phyloP scores from a whole-genome alignment of 2,329 filamentous ascomycete species.

The Talaromyces sp. region DNA sequence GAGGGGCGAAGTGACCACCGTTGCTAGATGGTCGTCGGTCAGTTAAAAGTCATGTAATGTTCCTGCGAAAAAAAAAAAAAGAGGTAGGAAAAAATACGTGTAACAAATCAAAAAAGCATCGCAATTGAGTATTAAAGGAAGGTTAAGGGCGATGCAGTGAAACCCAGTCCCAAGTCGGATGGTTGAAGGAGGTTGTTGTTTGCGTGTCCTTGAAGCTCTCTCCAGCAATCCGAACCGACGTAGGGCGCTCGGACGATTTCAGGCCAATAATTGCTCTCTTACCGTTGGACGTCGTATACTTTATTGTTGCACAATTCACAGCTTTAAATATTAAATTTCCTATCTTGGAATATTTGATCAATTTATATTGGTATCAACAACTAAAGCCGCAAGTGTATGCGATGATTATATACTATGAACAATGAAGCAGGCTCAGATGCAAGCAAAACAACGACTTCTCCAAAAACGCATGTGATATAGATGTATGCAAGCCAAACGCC shows the following conservation, averaged over 20 bases:
- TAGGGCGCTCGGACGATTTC: not conserved
- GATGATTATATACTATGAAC: not conserved
- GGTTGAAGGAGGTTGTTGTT: slow-evolving; percentile 5
- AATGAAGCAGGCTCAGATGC: slow-evolving; percentile 3
- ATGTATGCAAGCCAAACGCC: slow-evolving; percentile 13
- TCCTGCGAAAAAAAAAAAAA: not conserved
- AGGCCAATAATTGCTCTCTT: not conserved
- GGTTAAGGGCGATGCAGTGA: slow-evolving; percentile 4
- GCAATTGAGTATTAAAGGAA: slow-evolving; percentile 10
- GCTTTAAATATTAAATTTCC: not conserved
- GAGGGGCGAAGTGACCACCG: slow-evolving; percentile 21
- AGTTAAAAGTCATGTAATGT: not conserved
- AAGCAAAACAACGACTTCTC: not conserved
- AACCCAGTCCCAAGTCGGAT: not conserved
- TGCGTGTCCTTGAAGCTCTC: slow-evolving; percentile 16
- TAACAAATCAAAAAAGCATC: slow-evolving; percentile 13
- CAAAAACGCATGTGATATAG: not conserved
- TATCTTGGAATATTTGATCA: not conserved
- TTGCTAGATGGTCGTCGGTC: slow-evolving; percentile 12
- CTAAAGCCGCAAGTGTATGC: not conserved
- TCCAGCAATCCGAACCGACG: slow-evolving; percentile 5
- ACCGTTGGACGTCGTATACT: not conserved
- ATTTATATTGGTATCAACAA: not conserved
- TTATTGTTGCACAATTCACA: not conserved
- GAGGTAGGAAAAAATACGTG: not conserved